Conservation (phyloP, 2,329 filamentous ascomycete genomes). For the Penicillium sp. region DNA sequence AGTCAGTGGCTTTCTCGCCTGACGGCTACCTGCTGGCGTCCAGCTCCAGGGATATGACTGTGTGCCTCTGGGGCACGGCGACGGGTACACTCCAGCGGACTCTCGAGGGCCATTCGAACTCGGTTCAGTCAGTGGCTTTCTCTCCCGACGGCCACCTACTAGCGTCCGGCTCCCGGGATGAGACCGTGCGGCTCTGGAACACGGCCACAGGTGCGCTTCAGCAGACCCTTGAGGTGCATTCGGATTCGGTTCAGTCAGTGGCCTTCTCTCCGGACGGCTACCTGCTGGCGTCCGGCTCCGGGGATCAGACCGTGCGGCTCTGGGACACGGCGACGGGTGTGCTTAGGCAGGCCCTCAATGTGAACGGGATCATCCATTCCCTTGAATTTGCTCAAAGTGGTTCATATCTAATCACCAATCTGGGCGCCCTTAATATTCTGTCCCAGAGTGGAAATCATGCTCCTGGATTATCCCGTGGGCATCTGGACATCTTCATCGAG, state of each 20-base stretch:
- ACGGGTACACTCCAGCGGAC: too few species aligned
- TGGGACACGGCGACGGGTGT: slow-evolving; percentile 10
- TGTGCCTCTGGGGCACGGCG: too few species aligned
- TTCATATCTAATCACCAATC: too few species aligned
- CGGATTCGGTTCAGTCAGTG: slow-evolving; percentile 5
- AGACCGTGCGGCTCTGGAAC: slow-evolving; percentile 15
- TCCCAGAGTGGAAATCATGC: not conserved
- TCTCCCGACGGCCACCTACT: slow-evolving; percentile 2
- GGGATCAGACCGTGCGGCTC: slow-evolving; percentile 7
- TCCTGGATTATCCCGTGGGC: too few species aligned
- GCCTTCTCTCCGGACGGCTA: slow-evolving; percentile 25
- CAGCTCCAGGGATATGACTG: too few species aligned
- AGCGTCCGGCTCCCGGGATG: slow-evolving; percentile 6
- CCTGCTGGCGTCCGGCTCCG: slow-evolving; percentile 12
- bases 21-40: too few species aligned
- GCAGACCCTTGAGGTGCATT: slow-evolving; percentile 15
- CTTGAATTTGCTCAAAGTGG: not conserved
- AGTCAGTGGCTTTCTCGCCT: too few species aligned
- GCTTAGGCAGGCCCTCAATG: too few species aligned
- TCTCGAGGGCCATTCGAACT: not conserved
- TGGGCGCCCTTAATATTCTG: not conserved
- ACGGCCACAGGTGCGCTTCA: too few species aligned
- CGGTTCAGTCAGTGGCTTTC: slow-evolving; percentile 1
- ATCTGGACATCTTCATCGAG: too few species aligned
- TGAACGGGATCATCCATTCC: too few species aligned